Base-by-base conservation (phyloP, 140 eudicot species). In the Erigeron philadelphicus region DNA sequence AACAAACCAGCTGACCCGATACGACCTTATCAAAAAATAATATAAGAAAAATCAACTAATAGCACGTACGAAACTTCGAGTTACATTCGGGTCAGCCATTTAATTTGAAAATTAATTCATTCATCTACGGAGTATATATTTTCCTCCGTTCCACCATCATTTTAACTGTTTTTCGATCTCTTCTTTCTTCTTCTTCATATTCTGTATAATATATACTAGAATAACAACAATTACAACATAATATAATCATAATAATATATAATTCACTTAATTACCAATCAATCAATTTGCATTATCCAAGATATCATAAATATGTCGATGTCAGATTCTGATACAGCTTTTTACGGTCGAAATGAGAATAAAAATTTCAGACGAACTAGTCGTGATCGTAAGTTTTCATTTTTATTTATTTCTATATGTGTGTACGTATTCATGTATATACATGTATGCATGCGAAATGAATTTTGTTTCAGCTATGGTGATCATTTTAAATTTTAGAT, bases 331-430 rank as follows among this genome's bases (percentile, higher is more conserved):
- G 95, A 92, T 72, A 46, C 85, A 35, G 74, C 96, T 50, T 88
- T 82, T 5, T 90, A 81, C 18, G 85, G 83, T 66, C 86, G 82
- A 67, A 77, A 80, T 82, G 95, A 82, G 15, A 49, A 79, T 46
- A 88, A 79, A 67, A 72, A 76, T 73, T 92, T 92, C 79, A 81
- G 91, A 65, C 88, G 86, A 76, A 75, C 86, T 71, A 78, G 86
- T 75, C 98, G 89, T 67, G 96, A 92, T 73, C 95, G 98, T 92
- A 64, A 84, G 98, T 77, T 77, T 75, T 78, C 18, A 64, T 25
- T 59, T 21, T 21, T 6, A 8, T 9, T 56, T 18, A 48, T 45
- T 43, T 73, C 47, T 42, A 43, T 35, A 57, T 40, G 16, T 40
- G 21, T 68, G 48, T 21, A 46, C 21, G 17, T 38, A 16, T 69